phyloP scores from a whole-genome alignment of 2,329 filamentous ascomycete genomes.

The Cladosporium sp. region DNA sequence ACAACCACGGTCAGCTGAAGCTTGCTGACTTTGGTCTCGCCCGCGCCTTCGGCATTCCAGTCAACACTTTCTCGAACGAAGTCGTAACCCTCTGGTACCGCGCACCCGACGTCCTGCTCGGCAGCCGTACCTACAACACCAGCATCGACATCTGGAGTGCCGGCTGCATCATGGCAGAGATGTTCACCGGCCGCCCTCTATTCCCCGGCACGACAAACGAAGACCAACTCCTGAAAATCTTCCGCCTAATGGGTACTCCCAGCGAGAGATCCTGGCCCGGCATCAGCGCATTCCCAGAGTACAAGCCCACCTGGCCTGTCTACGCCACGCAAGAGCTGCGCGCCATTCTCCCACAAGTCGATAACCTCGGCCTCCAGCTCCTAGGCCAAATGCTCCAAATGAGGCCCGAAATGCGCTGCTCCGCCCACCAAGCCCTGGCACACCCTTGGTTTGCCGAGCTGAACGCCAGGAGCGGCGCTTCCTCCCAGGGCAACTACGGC shows the following conservation, averaged over 20 bases:
- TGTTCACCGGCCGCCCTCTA: conserved; percentile 92
- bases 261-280: conserved; percentile 94
- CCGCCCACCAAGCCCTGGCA: conserved; percentile 76
- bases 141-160: conserved; percentile 99
- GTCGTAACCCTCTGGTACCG: conserved; percentile 98
- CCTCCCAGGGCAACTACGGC: conserved; percentile 19
- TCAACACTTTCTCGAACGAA: conserved; percentile 97
- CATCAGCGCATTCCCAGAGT: conserved; percentile 93
- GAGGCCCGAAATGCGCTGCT: conserved; percentile 84
- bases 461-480: conserved; percentile 31
- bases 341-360: conserved; percentile 83
- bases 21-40: conserved; percentile 92
- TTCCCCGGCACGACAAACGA: conserved; percentile 98
- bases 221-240: conserved; percentile 94
- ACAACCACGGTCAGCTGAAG: conserved; percentile 83
- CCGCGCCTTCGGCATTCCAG: conserved; percentile 90
- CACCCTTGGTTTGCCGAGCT: conserved; percentile 91
- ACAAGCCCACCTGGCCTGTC: conserved; percentile 91
- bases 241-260: conserved; percentile 96
- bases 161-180: conserved; percentile 99
- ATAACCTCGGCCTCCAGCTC: conserved; percentile 79
- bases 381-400: conserved; percentile 88
- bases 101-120: conserved; percentile 89
- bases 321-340: conserved; percentile 89
- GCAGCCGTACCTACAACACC: conserved; percentile 96